These are phyloP conservation scores for Combretum micranthum DNA, from an alignment of 345 rosid genomes.

Conservation along the genomic window DNA sequence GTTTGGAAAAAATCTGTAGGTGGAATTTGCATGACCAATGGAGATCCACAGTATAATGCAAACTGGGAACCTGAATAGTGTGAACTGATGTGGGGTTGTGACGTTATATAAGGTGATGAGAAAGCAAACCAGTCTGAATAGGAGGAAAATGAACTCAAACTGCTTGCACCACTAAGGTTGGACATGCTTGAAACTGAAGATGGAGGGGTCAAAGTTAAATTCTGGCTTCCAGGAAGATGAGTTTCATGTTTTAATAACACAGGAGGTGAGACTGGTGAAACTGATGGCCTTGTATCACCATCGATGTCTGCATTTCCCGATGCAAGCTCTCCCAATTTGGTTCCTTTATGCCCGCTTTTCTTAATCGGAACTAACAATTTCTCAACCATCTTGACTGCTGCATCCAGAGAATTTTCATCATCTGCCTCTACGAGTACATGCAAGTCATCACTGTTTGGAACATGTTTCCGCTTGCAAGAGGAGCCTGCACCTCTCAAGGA, in stretches of 20 bases:
- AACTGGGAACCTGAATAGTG: constrained; percentile 6
- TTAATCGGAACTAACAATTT: constrained; percentile 18
- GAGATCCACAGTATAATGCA: not conserved
- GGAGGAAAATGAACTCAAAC: constrained; percentile 3
- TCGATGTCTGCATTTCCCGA: no score
- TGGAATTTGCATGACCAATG: constrained; percentile 4
- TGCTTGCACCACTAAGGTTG: not conserved
- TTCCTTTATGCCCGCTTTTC: constrained; percentile 7
- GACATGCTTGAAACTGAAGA: constrained; percentile 2
- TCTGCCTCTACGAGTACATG: constrained; percentile 20
- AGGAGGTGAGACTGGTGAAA: not conserved
- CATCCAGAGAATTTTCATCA: constrained; percentile 17
- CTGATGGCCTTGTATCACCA: no score
- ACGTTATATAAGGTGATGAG: constrained; percentile 2
- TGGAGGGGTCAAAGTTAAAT: constrained; percentile 6
- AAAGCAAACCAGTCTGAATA: constrained; percentile 5
- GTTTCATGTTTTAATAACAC: not conserved
- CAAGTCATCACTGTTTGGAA: constrained; percentile 17
- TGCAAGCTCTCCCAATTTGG: constrained; percentile 16
- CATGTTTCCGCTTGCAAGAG: not conserved
- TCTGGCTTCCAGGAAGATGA: constrained; percentile 4
- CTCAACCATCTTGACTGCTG: constrained; percentile 21
- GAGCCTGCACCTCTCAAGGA: constrained; percentile 18
- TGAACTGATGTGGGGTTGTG: constrained; percentile 1
- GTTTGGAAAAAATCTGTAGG: constrained; percentile 5